Percentiles rank a stretch among this genome's conserved stretches.
Evolutionary conservation across 306 rosid genomes (phyloP).

Genomic region (apple (Malus domestica)): ASM211411v1 NC_041791.1:5046501-5047000

Average conservation of each 20-base stretch:
- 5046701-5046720: background rate
- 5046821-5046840: background rate
- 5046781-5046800: no score
- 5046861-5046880: background rate
- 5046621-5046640: background rate
- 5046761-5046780: no score
- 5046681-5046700: background rate
- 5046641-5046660: background rate
- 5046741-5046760: background rate
- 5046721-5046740: background rate
- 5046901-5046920: slow-evolving; percentile 35
- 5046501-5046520: background rate
- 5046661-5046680: background rate
- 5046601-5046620: no score
- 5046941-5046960: slow-evolving; percentile 60
- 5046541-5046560: background rate
- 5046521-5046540: background rate
- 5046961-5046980: slow-evolving; percentile 41
- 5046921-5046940: slow-evolving; percentile 54
- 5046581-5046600: background rate
- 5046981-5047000: slow-evolving; percentile 56
- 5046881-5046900: background rate
- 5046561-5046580: background rate
- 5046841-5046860: background rate
- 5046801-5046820: no score